Base-by-base conservation (phyloP, 164 flowering plant species). In the Piper longum region DNA sequence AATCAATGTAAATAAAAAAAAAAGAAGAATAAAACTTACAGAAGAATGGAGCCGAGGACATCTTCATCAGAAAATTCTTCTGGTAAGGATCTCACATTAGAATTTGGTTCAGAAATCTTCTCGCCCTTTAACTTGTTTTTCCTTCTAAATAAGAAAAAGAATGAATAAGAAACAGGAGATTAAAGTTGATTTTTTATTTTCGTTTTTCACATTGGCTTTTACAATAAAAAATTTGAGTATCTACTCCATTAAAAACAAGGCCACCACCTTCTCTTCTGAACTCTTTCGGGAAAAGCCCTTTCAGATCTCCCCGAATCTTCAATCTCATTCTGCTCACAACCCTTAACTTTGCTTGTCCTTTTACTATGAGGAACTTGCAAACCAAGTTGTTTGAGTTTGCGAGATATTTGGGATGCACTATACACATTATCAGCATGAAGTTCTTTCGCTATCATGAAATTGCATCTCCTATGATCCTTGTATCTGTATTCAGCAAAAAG, bases 311-410 rank as follows among this genome's bases (percentile, higher is more conserved):
- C 54, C 48, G 26, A 9, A 60, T 73, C 74, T 66, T 56, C 43
- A 7, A 41, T 63, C 64, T 70, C 75, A 64, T 82, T 74, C 65
- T 79, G 82, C 67, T 62, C 78, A 63, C 63, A 59, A 57, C 63
- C 73, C 71, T 64, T 64, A 52, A 69, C 66, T 7, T 67, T 56
- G 62, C 69, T 63, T 57, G 51, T 57, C 66, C 19, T 77, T 71
- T 71, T 86, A 58, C 64, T 60, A 63, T 64, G 75, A 69, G 86
- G 77, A 74, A 71, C 71, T 57, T 3, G 65, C 36, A 95, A 71
- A 45, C 96, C 96, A 70, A 91, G 91, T 69, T 89, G 88, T 80
- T 80, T 88, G 26, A 91, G 87, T 70, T 85, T 91, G 18, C 77
- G 83, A 7, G 96, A 76, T 64, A 89, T 73, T 78, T 85, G 91